Evolutionary conservation across 1,284 basidiomycete species (phyloP).

Genomic region (Dichomitus squalens): DNA sequence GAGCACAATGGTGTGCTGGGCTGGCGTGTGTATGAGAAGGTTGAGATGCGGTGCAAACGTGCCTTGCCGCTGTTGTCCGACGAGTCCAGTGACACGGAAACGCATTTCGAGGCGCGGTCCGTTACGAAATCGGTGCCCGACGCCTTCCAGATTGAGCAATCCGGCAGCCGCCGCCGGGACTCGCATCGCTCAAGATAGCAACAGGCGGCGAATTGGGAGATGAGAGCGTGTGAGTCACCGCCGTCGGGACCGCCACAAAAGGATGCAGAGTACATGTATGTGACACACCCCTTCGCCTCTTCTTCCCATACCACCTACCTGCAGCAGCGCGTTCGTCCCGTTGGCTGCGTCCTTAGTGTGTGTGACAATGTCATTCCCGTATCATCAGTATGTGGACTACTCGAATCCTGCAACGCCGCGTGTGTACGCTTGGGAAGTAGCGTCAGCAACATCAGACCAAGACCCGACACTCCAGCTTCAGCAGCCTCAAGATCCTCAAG

Average conservation of each 20-base stretch:
- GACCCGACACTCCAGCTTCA: conserved; percentile 19
- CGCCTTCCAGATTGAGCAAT: conserved; percentile 7
- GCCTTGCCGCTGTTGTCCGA: background rate
- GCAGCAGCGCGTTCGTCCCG: conserved; percentile 9
- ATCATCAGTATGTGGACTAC: conserved; percentile 25
- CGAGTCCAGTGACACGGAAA: background rate
- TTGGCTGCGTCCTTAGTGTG: conserved; percentile 7
- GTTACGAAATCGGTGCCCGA: conserved; percentile 1
- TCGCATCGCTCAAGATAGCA: conserved; percentile 5
- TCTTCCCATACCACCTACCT: conserved; percentile 12
- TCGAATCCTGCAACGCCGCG: conserved; percentile 28
- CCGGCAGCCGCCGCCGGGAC: conserved; percentile 9
- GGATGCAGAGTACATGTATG: conserved; percentile 5
- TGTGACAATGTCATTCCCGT: conserved; percentile 29
- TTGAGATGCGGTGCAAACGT: background rate
- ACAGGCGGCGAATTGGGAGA: background rate
- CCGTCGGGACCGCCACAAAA: conserved; percentile 24
- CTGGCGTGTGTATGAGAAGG: background rate
- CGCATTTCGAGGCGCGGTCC: conserved; percentile 1
- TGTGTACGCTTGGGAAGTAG: conserved; percentile 28
- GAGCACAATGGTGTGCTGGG: background rate
- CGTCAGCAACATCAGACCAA: conserved; percentile 22
- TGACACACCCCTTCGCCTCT: background rate
- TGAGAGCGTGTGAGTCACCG: conserved; percentile 6
- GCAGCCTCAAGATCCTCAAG: conserved; percentile 11